Base-by-base conservation (phyloP, 2,329 filamentous ascomycete genomes). In the Mollisiaceae sp. region DNA sequence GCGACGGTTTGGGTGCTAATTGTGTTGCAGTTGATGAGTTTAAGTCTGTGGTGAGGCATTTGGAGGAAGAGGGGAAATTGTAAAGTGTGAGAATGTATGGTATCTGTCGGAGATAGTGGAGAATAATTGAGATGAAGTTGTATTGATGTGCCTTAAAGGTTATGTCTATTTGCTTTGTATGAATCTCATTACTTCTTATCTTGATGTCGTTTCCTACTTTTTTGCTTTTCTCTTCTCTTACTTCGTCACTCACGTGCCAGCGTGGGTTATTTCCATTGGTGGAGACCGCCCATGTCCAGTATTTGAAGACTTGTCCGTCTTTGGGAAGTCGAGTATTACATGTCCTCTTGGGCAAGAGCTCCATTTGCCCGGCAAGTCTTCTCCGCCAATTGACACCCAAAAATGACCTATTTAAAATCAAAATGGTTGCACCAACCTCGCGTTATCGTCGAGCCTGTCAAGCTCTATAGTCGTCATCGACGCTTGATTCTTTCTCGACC, bases 61-160 rank as follows among this genome's bases (percentile, higher is more conserved):
- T 62, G 36, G 59, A 62, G 59, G 59, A 62, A 6, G 50, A 56
- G 4, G 59, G 59, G 27, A 56, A 62, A 8, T 45, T 62, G 59
- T 61, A 20, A 54, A 36, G 27, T 20, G 20, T 50, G 18, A 12
- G 20, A 2, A 11, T 20, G 18, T 22, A 50, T 50, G n/a, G 5
- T 27, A 14, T 2, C 2, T 18, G 45, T 50, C n/a, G 20, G 27
- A 32, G 27, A 32, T 32, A 32, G 27, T 32, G 27, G 6, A 32
- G 27, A 32, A 32, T 32, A 3, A 32, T 32, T 32, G 3, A n/a
- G 27, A 6, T 32, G 27, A 32, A 32, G 27, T 32, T 32, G 6
- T 32, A 32, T 32, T 32, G 27, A 32, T 32, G 27, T 32, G 27
- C 27, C 27, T 32, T 32, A 6, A 32, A 32, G 27, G 3, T 32